Conservation (phyloP, 2,329 filamentous ascomycete species). For the Reticulascus tulasneorum region DNA sequence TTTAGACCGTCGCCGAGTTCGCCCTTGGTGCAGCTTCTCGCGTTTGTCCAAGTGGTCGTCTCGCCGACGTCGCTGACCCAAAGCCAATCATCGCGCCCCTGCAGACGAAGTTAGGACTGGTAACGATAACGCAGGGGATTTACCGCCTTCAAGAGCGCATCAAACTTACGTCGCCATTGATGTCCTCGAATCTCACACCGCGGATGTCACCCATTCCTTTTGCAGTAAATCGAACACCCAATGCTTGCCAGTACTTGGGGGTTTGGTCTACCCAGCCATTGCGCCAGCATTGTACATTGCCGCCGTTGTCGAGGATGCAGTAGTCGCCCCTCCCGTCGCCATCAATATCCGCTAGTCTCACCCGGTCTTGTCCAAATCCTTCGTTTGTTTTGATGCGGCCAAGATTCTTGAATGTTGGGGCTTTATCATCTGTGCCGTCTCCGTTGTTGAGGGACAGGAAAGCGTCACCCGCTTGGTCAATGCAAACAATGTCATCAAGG, state of each 20-base stretch:
- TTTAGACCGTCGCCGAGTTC: conserved; percentile 17
- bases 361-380: neutral
- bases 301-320: conserved; percentile 19
- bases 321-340: conserved; percentile 31
- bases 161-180: conserved; percentile 16
- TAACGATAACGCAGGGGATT: too few species aligned
- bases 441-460: conserved; percentile 7
- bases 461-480: neutral
- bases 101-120: too few species aligned
- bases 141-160: too few species aligned
- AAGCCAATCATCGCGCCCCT: conserved; percentile 21
- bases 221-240: conserved; percentile 19
- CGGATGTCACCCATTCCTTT: conserved; percentile 16
- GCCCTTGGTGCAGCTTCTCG: conserved; percentile 15
- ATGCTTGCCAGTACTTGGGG: conserved; percentile 28
- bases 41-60: conserved; percentile 19
- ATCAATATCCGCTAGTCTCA: conserved; percentile 18
- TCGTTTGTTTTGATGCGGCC: neutral
- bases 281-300: conserved; percentile 25
- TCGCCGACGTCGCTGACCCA: conserved; percentile 16
- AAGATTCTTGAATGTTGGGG: conserved; percentile 1
- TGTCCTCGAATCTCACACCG: conserved; percentile 18
- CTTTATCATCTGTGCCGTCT: neutral
- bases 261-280: conserved; percentile 24
- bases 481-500: conserved; percentile 11